Evolutionary conservation across 371 early-diverging fungal species (phyloP).

Genomic region (Saksenaea oblongispora): DNA sequence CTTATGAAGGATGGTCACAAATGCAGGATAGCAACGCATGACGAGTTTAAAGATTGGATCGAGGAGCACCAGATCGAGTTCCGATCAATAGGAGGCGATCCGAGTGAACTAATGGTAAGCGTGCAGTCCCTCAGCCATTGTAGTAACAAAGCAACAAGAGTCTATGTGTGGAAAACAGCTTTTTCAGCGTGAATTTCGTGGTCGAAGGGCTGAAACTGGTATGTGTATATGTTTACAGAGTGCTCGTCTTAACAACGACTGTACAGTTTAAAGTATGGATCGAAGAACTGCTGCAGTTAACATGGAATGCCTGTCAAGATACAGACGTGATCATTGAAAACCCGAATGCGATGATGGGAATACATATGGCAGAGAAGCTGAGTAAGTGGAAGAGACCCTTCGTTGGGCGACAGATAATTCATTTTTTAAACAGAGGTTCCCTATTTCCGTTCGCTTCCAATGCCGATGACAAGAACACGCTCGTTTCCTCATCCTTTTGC

Average conservation of each 20-base stretch:
- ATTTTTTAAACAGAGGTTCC: conserved; percentile 61
- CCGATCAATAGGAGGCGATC: conserved; percentile 70
- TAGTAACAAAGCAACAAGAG: conserved; percentile 31
- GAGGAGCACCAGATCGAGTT: conserved; percentile 76
- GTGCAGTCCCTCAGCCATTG: no score
- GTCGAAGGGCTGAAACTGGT: conserved; percentile 59
- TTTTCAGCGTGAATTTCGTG: conserved; percentile 73
- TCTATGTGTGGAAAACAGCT: conserved; percentile 77
- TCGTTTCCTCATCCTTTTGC: conserved; percentile 85
- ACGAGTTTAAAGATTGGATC: conserved; percentile 74
- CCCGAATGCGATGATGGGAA: conserved; percentile 75
- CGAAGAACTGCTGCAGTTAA: conserved; percentile 63
- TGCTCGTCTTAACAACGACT: background rate
- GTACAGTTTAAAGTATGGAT: conserved; percentile 62
- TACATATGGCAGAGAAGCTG: conserved; percentile 77
- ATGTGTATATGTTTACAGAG: conserved; percentile 10
- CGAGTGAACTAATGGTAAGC: conserved; percentile 64
- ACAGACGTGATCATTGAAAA: conserved; percentile 77
- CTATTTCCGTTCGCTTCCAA: conserved; percentile 75
- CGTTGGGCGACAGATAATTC: no score
- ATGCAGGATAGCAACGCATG: conserved; percentile 76
- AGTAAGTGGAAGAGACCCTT: conserved; percentile 22
- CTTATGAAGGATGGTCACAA: conserved; percentile 71
- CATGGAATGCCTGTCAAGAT: conserved; percentile 72
- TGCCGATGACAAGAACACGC: conserved; percentile 85